Evolutionary conservation across 176 grass and related monocot genomes (phyloP), one percentile per base, ranked within the genome.

Genomic region (Rhynchospora pubera): DNA sequence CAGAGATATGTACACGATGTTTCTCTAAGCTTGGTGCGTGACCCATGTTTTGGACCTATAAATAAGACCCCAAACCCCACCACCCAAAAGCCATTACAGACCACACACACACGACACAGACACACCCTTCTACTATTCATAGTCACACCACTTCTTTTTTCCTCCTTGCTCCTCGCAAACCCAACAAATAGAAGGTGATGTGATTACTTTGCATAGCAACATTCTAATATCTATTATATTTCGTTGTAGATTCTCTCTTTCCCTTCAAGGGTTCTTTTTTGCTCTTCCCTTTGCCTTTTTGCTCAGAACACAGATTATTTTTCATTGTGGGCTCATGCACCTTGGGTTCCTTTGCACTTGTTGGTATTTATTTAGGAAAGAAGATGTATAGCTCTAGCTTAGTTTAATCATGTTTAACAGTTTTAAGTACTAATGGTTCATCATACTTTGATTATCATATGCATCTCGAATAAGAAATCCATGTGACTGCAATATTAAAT

Each of bases 21-120:
- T 82, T 77, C 81, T 58, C 82, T 23, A 62, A 52, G 45, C 18
- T 57, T 19, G 61, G 57, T 62, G 65, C 18, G 26, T 32, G 76
- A 57, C 78, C 78, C 78, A 59, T 80, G 34, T 57, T 6, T 13
- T 28, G 77, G n/a, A n/a, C 83, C 85, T 91, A 94, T 94, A 94
- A 94, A 94, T 91, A 89, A 57, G 81, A 69, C 79, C 82, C 89
- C 89, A 80, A 91, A 76, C 85, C 55, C 82, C 87, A 67, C 22
- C 16, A 58, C 26, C 64, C 6, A 72, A 71, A 67, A 79, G 83
- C 45, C 53, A 89, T 82, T 75, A 58, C 81, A 77, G 72, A 68
- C 64, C 6, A 14, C 83, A 57, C 67, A n/a, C n/a, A n/a, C n/a
- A n/a, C n/a, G n/a, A n/a, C n/a, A 77, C 26, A 68, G 10, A 52